phyloP scores from a whole-genome alignment of 2,329 filamentous ascomycete species.

The Beauveria scarabaeidicola region DNA sequence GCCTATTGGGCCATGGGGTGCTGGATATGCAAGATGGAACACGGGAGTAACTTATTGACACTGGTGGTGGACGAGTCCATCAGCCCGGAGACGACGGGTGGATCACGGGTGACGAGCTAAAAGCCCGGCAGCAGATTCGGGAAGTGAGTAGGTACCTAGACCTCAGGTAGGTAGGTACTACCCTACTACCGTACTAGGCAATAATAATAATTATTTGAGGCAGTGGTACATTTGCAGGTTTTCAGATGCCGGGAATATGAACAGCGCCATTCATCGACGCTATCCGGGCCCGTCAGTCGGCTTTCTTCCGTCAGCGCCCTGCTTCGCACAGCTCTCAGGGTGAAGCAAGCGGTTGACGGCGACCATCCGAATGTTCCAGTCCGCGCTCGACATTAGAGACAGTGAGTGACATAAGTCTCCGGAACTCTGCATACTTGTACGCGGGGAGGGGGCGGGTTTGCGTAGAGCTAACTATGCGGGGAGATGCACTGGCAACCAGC shows the following conservation, averaged over 20 bases:
- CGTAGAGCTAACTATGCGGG: neutral
- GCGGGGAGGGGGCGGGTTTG: too few species aligned
- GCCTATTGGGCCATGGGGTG: neutral
- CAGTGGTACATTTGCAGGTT: neutral
- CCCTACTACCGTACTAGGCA: too few species aligned
- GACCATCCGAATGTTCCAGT: neutral
- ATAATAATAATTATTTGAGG: neutral
- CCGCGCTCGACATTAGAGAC: neutral
- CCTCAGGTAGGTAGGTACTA: neutral
- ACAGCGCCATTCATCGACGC: neutral
- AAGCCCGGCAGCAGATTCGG: slow-evolving; percentile 14
- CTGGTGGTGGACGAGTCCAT: neutral
- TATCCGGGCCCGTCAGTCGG: neutral
- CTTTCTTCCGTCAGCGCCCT: neutral
- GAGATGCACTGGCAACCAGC: neutral
- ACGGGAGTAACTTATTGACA: neutral
- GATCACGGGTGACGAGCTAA: slow-evolving; percentile 2
- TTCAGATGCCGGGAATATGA: too few species aligned
- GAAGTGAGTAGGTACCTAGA: slow-evolving; percentile 3
- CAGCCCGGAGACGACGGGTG: neutral
- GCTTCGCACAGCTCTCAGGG: too few species aligned
- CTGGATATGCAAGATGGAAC: neutral
- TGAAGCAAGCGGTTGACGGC: too few species aligned
- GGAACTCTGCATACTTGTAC: neutral
- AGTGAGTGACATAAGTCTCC: too few species aligned